A percentile compares a stretch with the other conserved stretches of the same genome.
Evolutionary conservation across 2,329 filamentous ascomycete species (phyloP).

Genomic region (Penicillium sp.): DNA sequence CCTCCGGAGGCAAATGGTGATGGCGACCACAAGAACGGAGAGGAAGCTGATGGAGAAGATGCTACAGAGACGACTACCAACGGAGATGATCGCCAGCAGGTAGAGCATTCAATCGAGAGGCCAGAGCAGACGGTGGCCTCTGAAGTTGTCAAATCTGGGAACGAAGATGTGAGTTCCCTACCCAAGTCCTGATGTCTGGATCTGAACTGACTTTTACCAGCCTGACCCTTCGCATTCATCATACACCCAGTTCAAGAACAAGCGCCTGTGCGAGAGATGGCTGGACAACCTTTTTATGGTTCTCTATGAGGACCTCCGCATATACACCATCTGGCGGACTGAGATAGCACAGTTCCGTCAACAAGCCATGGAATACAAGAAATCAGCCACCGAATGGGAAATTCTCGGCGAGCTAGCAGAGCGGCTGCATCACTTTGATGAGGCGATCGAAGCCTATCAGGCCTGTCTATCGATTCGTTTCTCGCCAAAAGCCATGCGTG

Average conservation of each 20-base stretch:
- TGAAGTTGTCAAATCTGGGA: slow-evolving; percentile 75
- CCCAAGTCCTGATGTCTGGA: not conserved
- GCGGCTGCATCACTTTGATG: slow-evolving; percentile 87
- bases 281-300: slow-evolving; percentile 99
- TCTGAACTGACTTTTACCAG: slow-evolving; percentile 45
- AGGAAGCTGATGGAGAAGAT: slow-evolving; percentile 35
- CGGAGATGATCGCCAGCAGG: slow-evolving; percentile 35
- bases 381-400: slow-evolving; percentile 97
- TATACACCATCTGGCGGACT: slow-evolving; percentile 99
- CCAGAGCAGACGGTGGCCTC: slow-evolving; percentile 79
- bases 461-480: slow-evolving; percentile 87
- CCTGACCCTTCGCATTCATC: slow-evolving; percentile 69
- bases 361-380: slow-evolving; percentile 94
- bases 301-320: slow-evolving; percentile 93
- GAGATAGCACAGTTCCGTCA: slow-evolving; percentile 96
- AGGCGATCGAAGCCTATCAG: slow-evolving; percentile 91
- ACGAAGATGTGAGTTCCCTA: slow-evolving; percentile 64
- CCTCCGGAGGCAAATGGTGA: slow-evolving; percentile 44
- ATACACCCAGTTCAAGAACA: slow-evolving; percentile 93
- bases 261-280: slow-evolving; percentile 96
- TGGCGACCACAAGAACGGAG: slow-evolving; percentile 35
- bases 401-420: slow-evolving; percentile 92
- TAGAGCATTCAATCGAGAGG: slow-evolving; percentile 67
- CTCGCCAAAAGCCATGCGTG: slow-evolving; percentile 87
- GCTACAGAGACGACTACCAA: slow-evolving; percentile 35